Evolutionary conservation across 1,139 yeast genomes (phyloP).

Genomic region (Casaregolazyma lundiana): DNA sequence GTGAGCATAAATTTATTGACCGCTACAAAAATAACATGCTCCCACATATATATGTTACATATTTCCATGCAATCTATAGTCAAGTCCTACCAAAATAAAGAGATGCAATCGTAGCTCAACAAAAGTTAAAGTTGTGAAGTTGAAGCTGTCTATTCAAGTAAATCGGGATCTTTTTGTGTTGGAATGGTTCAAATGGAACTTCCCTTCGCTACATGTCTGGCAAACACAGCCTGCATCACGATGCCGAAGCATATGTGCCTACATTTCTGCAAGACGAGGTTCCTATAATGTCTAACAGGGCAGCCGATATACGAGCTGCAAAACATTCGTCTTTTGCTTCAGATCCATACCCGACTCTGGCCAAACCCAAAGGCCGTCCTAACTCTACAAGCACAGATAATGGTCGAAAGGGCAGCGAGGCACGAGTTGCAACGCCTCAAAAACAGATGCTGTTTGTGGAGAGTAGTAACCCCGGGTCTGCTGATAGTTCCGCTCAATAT

Average conservation of each 20-base stretch:
- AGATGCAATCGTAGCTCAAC: too few species aligned
- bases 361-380: conserved; percentile 18
- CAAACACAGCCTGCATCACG: background rate
- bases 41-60: too few species aligned
- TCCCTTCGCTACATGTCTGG: too few species aligned
- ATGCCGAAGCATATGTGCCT: conserved; percentile 26
- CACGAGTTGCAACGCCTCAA: background rate
- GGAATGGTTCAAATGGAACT: too few species aligned
- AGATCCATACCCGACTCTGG: conserved; percentile 35
- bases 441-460: background rate
- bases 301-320: background rate
- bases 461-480: conserved; percentile 8
- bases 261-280: conserved; percentile 34
- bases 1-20: too few species aligned
- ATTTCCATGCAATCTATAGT: too few species aligned
- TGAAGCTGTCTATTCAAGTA: too few species aligned
- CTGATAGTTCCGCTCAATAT: conserved; percentile 6
- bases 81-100: too few species aligned
- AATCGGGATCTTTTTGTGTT: too few species aligned
- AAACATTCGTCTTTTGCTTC: conserved; percentile 14
- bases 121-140: too few species aligned
- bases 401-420: background rate
- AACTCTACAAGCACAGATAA: background rate
- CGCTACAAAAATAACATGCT: too few species aligned
- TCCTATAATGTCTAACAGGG: conserved; percentile 21